Base-by-base conservation (phyloP, 2,329 filamentous ascomycete genomes). In the Sporothrix phasma region DNA sequence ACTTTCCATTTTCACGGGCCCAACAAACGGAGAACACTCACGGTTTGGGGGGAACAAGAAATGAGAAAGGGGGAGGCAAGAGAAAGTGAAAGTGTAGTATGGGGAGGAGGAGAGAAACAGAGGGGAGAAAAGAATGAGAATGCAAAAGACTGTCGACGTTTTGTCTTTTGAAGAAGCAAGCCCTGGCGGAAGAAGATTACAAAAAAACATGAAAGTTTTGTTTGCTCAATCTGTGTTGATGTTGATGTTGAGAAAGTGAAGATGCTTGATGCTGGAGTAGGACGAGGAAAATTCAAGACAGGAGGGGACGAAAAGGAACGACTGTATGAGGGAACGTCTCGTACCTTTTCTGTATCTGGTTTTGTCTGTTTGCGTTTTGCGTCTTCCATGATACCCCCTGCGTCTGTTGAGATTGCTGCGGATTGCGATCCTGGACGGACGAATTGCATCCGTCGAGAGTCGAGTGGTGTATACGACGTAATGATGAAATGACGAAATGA, bases 1-100 rank as follows among this genome's bases (percentile, higher is more conserved):
- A 65, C 66, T 34, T 53, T 53, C 11, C 22, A 43, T 51, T 41
- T 64, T 64, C 53, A 60, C 41, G 15, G 17, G 39, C 6, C 17
- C 31, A 11, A 15, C 7, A 22, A 59, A 43, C 39, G 43, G 15
- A 41, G n/a, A 39, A 59, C 19, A 43, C 22, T 45, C 15, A 31
- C 49, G 26, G 45, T 41, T n/a, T 37, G 34, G 24, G 24, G 26
- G 34, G 26, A 31, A 37, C 46, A 29, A 61, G 46, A 53, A 53
- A 61, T 22, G 29, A 41, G 19, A 41, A 47, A 34, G 31, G 34
- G 37, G 29, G 17, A 45, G 49, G 45, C 37, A 31, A 62, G 34
- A 39, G 24, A 41, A 46, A 29, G 8, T 6, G 13, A 11, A 24
- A 29, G 51, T 56, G 51, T 47, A 37, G 51, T 53, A 22, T 24